Percentiles rank a stretch among this genome's conserved stretches.
phyloP scores from a whole-genome alignment of 257 asterid genomes.

The Striga asiatica region DNA sequence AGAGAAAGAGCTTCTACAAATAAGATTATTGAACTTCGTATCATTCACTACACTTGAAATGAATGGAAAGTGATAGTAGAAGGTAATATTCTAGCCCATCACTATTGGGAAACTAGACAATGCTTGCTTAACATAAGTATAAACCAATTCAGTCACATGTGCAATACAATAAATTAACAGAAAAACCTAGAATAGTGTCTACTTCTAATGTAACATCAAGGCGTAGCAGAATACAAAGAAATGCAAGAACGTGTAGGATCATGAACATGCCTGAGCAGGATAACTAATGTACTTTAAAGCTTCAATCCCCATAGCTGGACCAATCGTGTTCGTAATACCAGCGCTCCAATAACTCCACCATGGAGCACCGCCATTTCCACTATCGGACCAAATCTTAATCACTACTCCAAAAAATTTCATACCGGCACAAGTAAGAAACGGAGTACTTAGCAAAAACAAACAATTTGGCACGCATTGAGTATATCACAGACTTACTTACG shows the following conservation, averaged over 20 bases:
- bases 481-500: constrained; percentile 50
- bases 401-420: constrained; percentile 36
- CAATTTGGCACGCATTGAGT: not conserved
- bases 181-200: not conserved
- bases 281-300: constrained; percentile 93
- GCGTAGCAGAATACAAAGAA: not conserved
- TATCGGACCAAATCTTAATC: constrained; percentile 76
- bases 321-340: constrained; percentile 87
- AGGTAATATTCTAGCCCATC: not conserved
- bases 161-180: not conserved
- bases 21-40: not conserved
- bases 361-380: constrained; percentile 71
- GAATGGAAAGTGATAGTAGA: not conserved
- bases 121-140: not conserved
- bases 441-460: not conserved
- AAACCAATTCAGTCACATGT: not conserved
- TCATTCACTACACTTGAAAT: not conserved
- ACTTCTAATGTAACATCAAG: not conserved
- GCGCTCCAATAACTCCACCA: constrained; percentile 99
- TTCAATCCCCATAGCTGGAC: constrained; percentile 99
- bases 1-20: not conserved
- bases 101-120: not conserved
- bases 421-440: not conserved
- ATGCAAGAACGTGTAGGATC: not conserved
- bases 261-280: constrained; percentile 68